phyloP scores from a whole-genome alignment of 2,329 filamentous ascomycete genomes.

The Teratosphaeria pseudoeucalypti region DNA sequence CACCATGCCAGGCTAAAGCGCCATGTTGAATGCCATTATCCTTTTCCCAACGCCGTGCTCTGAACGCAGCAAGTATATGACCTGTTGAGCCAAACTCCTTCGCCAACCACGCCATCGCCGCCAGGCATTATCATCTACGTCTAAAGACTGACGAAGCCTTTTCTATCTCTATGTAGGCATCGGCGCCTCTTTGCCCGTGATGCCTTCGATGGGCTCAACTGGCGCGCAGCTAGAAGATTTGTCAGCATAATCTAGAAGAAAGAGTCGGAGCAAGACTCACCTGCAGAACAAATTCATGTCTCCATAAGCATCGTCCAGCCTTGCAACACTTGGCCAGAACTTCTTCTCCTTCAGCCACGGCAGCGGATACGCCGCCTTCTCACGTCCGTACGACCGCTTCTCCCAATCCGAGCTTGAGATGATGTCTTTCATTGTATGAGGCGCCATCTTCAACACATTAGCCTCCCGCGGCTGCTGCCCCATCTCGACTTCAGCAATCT shows the following conservation, averaged over 20 bases:
- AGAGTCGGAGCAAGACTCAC: constrained; percentile 11
- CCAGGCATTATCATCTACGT: background rate
- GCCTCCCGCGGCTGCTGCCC: constrained; percentile 62
- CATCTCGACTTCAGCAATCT: constrained; percentile 75
- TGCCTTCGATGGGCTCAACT: constrained; percentile 48
- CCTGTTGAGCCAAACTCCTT: background rate
- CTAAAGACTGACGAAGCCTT: background rate
- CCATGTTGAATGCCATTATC: background rate
- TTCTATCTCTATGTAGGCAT: constrained; percentile 15
- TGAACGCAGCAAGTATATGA: background rate
- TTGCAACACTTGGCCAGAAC: constrained; percentile 84
- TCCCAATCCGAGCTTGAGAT: constrained; percentile 61
- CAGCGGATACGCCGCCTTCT: constrained; percentile 79
- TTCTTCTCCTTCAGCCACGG: constrained; percentile 85
- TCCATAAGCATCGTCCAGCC: constrained; percentile 82
- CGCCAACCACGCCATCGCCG: background rate
- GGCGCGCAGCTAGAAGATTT: constrained; percentile 52
- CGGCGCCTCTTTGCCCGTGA: constrained; percentile 24
- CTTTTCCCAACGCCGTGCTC: background rate
- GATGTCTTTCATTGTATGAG: constrained; percentile 75
- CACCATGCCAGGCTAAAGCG: background rate
- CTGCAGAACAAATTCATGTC: constrained; percentile 93
- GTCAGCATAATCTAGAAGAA: constrained; percentile 1
- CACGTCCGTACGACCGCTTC: constrained; percentile 63
- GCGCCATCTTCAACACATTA: constrained; percentile 82